A percentile compares a stretch with the other conserved stretches of the same genome.
These are phyloP conservation scores for Candida golubevii DNA, from an alignment of 805 yeast genomes.

Conservation along the genomic window DNA sequence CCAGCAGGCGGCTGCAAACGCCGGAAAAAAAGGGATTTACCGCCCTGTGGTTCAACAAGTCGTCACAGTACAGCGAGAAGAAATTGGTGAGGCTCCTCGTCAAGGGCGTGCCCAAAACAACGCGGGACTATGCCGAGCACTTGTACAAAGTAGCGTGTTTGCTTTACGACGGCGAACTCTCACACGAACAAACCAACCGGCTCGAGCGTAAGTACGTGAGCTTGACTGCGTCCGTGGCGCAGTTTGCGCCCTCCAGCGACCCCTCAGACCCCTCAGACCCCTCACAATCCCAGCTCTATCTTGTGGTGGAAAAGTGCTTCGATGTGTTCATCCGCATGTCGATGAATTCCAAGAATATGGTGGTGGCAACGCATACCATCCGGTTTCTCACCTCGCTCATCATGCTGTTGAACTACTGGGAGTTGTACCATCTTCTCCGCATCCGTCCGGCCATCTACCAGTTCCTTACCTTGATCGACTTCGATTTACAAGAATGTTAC, in stretches of 20 bases:
- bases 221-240: conserved; percentile 23
- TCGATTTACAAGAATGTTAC: conserved; percentile 40
- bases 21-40: conserved; percentile 6
- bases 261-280: conserved; percentile 12
- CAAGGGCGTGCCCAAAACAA: conserved; percentile 25
- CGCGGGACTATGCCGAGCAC: conserved; percentile 37
- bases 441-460: conserved; percentile 43
- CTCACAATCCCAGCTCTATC: conserved; percentile 27
- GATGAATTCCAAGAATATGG: conserved; percentile 26
- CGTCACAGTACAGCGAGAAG: conserved; percentile 7
- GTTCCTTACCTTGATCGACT: conserved; percentile 34
- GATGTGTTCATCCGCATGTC: conserved; percentile 36
- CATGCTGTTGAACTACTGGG: conserved; percentile 42
- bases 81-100: conserved; percentile 27
- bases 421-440: conserved; percentile 35
- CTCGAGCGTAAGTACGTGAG: conserved; percentile 23
- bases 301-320: conserved; percentile 36
- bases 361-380: conserved; percentile 31
- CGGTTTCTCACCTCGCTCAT: conserved; percentile 35
- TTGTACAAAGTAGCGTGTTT: conserved; percentile 28
- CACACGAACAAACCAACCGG: conserved; percentile 11
- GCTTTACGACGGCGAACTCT: conserved; percentile 19
- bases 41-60: conserved; percentile 5
- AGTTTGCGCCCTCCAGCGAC: conserved; percentile 20
- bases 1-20: not conserved